Conservation (phyloP, 345 rosid genomes). For the Carallia pectinifolia region DNA sequence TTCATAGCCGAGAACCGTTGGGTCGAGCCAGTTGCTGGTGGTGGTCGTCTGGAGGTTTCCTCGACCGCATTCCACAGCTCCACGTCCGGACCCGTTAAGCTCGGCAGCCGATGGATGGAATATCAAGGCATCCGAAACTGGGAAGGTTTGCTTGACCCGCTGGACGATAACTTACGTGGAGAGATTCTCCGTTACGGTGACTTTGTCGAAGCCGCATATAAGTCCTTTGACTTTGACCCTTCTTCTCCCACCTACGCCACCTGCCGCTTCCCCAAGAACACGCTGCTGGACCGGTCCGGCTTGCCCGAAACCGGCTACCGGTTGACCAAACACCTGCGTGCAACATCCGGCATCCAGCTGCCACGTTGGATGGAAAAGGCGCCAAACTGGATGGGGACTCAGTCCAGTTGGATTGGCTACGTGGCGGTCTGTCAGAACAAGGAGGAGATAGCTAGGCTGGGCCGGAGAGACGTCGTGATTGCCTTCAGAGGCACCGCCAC, state of each 20-base stretch:
- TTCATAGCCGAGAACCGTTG: neutral
- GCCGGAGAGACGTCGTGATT: constrained; percentile 81
- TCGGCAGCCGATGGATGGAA: constrained; percentile 49
- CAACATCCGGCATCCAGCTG: constrained; percentile 72
- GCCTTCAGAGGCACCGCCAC: constrained; percentile 86
- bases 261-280: constrained; percentile 50
- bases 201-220: constrained; percentile 80
- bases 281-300: constrained; percentile 58
- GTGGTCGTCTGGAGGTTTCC: neutral
- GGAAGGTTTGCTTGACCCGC: constrained; percentile 77
- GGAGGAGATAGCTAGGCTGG: constrained; percentile 72
- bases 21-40: neutral
- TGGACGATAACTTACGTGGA: constrained; percentile 68
- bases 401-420: constrained; percentile 97
- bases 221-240: constrained; percentile 70
- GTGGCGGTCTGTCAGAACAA: constrained; percentile 84
- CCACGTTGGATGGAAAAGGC: constrained; percentile 76
- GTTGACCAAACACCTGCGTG: constrained; percentile 59
- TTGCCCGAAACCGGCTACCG: constrained; percentile 64
- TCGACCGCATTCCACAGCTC: neutral
- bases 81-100: constrained; percentile 15
- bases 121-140: constrained; percentile 59
- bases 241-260: constrained; percentile 63
- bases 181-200: constrained; percentile 86
- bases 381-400: constrained; percentile 59